Evolutionary conservation across 2,329 filamentous ascomycete species (phyloP).

Genomic region (Pseudogymnoascus sp.): DNA sequence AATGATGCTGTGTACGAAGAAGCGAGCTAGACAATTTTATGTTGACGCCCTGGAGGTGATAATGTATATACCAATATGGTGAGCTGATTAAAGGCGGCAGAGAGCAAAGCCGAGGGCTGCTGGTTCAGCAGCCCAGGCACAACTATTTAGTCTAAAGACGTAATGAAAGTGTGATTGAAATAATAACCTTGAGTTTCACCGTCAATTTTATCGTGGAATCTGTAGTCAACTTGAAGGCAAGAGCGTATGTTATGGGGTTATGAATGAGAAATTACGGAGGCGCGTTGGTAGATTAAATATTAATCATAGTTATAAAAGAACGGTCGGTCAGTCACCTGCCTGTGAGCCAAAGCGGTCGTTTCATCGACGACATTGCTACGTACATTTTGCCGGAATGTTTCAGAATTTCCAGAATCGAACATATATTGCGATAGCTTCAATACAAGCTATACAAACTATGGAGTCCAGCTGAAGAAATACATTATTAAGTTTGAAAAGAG

Average conservation of each 20-base stretch:
- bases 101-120: not conserved
- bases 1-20: conserved; percentile 4
- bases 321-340: not conserved
- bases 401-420: not conserved
- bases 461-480: not conserved
- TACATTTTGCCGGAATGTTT: conserved; percentile 3
- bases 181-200: not conserved
- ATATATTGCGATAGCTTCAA: conserved; percentile 5
- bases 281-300: not conserved
- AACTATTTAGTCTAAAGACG: not conserved
- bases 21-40: not conserved
- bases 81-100: not conserved
- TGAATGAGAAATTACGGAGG: not conserved
- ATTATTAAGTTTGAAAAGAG: not conserved
- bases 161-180: not conserved
- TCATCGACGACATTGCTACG: conserved; percentile 5
- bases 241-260: not conserved
- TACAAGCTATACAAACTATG: not conserved
- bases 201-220: not conserved
- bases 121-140: not conserved
- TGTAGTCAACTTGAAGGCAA: not conserved
- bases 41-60: not conserved
- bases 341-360: not conserved
- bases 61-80: not conserved
- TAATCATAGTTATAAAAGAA: not conserved